Base-by-base conservation (phyloP, 768 basidiomycete species). In the Naganishia friedmannii region DNA sequence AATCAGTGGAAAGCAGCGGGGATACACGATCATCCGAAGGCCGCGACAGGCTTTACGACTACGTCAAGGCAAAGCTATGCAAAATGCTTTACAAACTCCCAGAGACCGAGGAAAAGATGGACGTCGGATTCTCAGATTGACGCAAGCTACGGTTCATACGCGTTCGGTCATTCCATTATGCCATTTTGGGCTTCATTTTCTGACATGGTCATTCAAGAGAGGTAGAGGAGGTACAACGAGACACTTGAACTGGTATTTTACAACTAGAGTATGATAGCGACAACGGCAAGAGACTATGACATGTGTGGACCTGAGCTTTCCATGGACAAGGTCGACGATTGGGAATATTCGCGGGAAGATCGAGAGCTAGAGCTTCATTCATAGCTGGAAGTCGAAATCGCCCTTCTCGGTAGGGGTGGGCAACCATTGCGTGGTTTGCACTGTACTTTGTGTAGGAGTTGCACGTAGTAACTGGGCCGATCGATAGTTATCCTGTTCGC, bases 321-420 rank as follows among this genome's bases (percentile, higher is more conserved):
- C 3, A 29, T 55, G 5, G 13, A 17, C 42, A 42, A 17, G 42
- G 28, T 5, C 34, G 34, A 19, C 4, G 54, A 55, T 32, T 15
- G 15, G 1, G 12, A 55, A 29, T 32, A 34, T 7, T 32, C 3
- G 4, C 21, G 32, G 32, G 26, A 54, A 31, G 5, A 8, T 54
- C 53, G n/a, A 26, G 29, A 46, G 5, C 15, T 4, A 34, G 6
- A 37, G 34, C 12, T 37, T 42, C 34, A 23, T 4, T n/a, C 34
- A 63, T n/a, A 63, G 19, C 60, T 63, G 39, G 60, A 63, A 63
- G 23, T 63, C 60, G 26, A 63, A 63, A 10, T 63, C 60, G 1
- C 37, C 60, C 9, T 26, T 45, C 23, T 63, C 60, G 37, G 60
- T 45, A 7, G 60, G 60, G 7, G 60, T 45, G 7, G 60, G 60